Conservation (phyloP, 2,329 filamentous ascomycete species). For the Fusarium duplospermum region DNA sequence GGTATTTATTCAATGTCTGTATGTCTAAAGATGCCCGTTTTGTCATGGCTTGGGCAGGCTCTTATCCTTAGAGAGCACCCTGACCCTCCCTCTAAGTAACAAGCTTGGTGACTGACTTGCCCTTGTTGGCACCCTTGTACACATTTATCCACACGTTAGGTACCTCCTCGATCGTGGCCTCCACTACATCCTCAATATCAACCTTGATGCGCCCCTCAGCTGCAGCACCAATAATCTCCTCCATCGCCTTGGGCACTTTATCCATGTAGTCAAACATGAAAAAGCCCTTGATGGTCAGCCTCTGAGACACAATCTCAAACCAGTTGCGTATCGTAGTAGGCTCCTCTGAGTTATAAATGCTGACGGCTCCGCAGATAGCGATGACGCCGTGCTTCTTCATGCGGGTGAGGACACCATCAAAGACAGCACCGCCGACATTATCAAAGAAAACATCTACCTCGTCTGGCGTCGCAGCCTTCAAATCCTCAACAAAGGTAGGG, state of each 20-base stretch:
- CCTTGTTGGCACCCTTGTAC: conserved; percentile 15
- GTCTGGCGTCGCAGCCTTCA: background rate
- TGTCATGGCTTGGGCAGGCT: too few species aligned
- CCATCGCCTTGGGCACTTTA: background rate
- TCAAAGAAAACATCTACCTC: conserved; percentile 18
- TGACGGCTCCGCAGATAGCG: background rate
- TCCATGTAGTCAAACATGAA: conserved; percentile 17
- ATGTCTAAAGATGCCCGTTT: too few species aligned
- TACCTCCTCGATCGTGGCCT: conserved; percentile 21
- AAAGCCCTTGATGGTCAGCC: conserved; percentile 1
- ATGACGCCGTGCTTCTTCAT: conserved; percentile 9
- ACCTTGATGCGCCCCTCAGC: conserved; percentile 6
- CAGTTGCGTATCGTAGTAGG: conserved; percentile 1
- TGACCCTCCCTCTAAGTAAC: background rate
- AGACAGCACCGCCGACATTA: conserved; percentile 9
- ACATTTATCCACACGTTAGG: conserved; percentile 17
- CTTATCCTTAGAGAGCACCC: background rate
- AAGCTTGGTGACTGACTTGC: conserved; percentile 23
- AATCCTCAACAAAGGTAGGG: background rate
- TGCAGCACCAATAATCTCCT: background rate
- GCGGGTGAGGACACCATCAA: conserved; percentile 5
- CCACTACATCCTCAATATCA: conserved; percentile 12
- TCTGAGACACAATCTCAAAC: conserved; percentile 10
- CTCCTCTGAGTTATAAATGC: conserved; percentile 2
- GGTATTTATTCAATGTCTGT: too few species aligned